These are phyloP conservation scores for Nemania sp. DNA, from an alignment of 2,329 filamentous ascomycete species.

Conservation along the genomic window DNA sequence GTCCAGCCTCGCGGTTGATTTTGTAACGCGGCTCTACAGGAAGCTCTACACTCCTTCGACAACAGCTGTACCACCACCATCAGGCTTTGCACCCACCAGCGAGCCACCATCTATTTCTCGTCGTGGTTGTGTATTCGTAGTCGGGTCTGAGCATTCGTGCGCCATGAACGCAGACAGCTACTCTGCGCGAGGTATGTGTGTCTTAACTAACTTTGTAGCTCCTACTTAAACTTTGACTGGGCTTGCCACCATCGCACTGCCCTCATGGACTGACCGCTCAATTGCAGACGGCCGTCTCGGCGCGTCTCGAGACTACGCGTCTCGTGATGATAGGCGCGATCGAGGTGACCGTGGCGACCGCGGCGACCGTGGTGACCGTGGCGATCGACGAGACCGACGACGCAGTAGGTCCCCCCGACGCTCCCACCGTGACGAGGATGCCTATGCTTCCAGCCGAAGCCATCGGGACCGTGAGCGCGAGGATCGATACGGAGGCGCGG, in stretches of 20 bases:
- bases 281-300: conserved; percentile 54
- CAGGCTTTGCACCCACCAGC: conserved; percentile 3
- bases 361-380: conserved; percentile 41
- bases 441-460: conserved; percentile 89
- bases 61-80: background rate
- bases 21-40: conserved; percentile 35
- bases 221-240: conserved; percentile 11
- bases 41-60: conserved; percentile 27
- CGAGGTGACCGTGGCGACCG: too few relatives aligned
- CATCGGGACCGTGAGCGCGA: conserved; percentile 93
- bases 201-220: too few relatives aligned
- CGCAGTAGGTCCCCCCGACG: conserved; percentile 82
- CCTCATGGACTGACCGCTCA: conserved; percentile 30
- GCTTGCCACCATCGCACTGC: background rate
- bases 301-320: conserved; percentile 57
- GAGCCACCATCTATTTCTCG: background rate
- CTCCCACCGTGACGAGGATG: conserved; percentile 64
- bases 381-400: conserved; percentile 52
- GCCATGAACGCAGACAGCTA: conserved; percentile 87
- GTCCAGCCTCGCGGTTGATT: conserved; percentile 40
- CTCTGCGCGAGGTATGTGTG: conserved; percentile 71
- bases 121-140: conserved; percentile 1
- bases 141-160: conserved; percentile 11
- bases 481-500: conserved; percentile 75
- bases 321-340: conserved; percentile 50